These are phyloP conservation scores for Apiospora phragmitis DNA, from an alignment of 2,329 filamentous ascomycete species.

Conservation along the genomic window DNA sequence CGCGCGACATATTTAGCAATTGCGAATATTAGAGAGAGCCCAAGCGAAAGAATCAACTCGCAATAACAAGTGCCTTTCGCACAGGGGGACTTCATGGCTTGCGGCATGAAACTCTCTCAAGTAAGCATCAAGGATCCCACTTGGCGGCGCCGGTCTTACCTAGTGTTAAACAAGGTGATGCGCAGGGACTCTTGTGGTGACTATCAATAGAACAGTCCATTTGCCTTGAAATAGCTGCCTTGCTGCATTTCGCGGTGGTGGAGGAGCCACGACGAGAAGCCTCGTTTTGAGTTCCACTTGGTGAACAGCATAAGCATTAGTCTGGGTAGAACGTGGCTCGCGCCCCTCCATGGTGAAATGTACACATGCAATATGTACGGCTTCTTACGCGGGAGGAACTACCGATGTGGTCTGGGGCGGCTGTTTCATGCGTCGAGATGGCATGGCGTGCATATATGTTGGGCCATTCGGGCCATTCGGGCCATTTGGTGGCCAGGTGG, in stretches of 20 bases:
- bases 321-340: not conserved
- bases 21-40: not conserved
- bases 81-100: not conserved
- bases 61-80: not conserved
- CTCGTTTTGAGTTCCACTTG: conserved; percentile 6
- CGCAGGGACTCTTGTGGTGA: not conserved
- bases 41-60: not conserved
- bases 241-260: not conserved
- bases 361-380: not conserved
- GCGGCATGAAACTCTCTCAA: not conserved
- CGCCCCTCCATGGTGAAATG: too few species aligned
- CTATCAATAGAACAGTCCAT: not conserved
- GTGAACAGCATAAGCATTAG: not conserved
- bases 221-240: not conserved
- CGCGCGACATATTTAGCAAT: not conserved
- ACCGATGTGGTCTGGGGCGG: not conserved
- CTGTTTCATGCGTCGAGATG: conserved; percentile 5
- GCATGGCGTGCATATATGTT: not conserved
- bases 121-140: not conserved
- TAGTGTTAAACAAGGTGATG: not conserved
- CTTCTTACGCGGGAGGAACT: not conserved
- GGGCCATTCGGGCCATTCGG: not conserved
- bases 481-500: too few species aligned
- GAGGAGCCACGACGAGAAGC: not conserved
- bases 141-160: not conserved